phyloP scores from a whole-genome alignment of 805 yeast species.

The Pichia kluyveri region DNA sequence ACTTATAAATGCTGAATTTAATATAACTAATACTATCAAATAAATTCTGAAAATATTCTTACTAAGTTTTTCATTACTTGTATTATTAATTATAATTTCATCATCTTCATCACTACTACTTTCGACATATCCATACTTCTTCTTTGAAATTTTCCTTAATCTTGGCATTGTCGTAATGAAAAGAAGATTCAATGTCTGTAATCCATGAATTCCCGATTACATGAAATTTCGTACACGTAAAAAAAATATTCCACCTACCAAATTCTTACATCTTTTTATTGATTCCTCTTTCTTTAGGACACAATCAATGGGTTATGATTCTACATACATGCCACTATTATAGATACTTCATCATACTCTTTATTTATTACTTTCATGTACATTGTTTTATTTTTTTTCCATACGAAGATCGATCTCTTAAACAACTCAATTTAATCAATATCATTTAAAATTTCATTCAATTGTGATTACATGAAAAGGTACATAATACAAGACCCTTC shows the following conservation, averaged over 20 bases:
- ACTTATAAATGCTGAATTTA: conserved; percentile 21
- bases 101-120: conserved; percentile 6
- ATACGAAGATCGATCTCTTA: too few relatives aligned
- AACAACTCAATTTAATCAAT: too few relatives aligned
- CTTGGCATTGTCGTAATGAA: conserved; percentile 22
- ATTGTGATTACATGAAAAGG: conserved; percentile 2
- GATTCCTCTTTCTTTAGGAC: not conserved
- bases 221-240: too few relatives aligned
- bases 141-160: conserved; percentile 18
- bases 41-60: conserved; percentile 8
- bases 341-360: too few relatives aligned
- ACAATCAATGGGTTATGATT: not conserved
- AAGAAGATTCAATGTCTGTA: too few relatives aligned
- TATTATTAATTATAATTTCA: conserved; percentile 14
- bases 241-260: not conserved
- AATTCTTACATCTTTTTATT: not conserved
- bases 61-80: conserved; percentile 20
- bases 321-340: not conserved
- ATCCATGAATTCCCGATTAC: too few relatives aligned
- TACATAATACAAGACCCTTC: conserved; percentile 5
- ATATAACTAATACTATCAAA: conserved; percentile 12
- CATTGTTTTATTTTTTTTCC: too few relatives aligned
- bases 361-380: too few relatives aligned
- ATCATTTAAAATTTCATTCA: not conserved
- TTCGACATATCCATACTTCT: conserved; percentile 12